A percentile compares a stretch with the other conserved stretches of the same genome.
Evolutionary conservation across 192 early-diverging fungal genomes (phyloP).

Genomic region (Backusella tarrabulga): DNA sequence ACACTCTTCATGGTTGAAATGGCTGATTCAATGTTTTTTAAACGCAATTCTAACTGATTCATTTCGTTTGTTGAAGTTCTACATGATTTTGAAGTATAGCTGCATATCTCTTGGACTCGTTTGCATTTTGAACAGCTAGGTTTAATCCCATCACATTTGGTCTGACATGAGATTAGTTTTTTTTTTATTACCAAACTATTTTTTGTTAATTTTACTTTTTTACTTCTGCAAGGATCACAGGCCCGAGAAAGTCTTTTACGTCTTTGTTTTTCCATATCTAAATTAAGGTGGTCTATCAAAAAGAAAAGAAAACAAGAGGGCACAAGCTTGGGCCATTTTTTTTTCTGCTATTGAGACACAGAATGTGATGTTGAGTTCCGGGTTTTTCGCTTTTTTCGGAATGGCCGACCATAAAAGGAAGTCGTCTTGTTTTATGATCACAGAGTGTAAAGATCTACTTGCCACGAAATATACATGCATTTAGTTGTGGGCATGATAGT

Average conservation of each 20-base stretch:
- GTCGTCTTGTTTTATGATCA: not conserved
- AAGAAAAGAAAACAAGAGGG: too few species aligned
- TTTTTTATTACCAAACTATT: not conserved
- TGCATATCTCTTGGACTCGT: slow-evolving; percentile 65
- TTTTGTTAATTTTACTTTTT: slow-evolving; percentile 49
- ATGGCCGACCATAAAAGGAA: not conserved
- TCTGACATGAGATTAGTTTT: slow-evolving; percentile 26
- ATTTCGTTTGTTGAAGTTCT: slow-evolving; percentile 80
- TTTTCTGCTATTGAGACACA: too few species aligned
- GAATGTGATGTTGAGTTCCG: too few species aligned
- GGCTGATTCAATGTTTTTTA: slow-evolving; percentile 75
- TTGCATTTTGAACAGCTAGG: slow-evolving; percentile 81
- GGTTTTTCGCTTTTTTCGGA: too few species aligned
- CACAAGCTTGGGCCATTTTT: too few species aligned
- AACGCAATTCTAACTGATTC: slow-evolving; percentile 65
- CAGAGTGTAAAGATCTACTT: too few species aligned
- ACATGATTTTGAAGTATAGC: slow-evolving; percentile 82
- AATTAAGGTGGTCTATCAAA: too few species aligned
- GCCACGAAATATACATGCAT: too few species aligned
- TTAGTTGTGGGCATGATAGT: too few species aligned
- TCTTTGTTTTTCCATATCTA: slow-evolving; percentile 30
- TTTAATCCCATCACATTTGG: slow-evolving; percentile 81
- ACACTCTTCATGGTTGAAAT: not conserved
- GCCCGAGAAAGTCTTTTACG: slow-evolving; percentile 67
- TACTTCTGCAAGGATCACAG: slow-evolving; percentile 68